Evolutionary conservation across 805 yeast genomes (phyloP).

Genomic region (Hemisphaericaspora nanyangensis): DNA sequence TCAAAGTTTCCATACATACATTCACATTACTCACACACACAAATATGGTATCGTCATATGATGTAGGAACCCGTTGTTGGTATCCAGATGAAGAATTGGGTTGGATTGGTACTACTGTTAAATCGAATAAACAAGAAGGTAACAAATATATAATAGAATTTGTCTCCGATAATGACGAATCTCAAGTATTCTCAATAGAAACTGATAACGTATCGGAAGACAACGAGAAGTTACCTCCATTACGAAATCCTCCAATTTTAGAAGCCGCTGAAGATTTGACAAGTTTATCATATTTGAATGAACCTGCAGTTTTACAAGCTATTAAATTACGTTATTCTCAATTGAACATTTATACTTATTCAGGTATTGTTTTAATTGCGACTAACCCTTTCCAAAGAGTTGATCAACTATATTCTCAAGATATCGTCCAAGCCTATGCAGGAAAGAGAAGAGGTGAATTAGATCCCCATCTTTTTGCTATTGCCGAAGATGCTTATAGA

Average conservation of each 20-base stretch:
- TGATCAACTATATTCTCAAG: conserved; percentile 86
- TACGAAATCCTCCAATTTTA: conserved; percentile 86
- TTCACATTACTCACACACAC: neutral
- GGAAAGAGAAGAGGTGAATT: conserved; percentile 91
- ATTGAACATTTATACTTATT: conserved; percentile 88
- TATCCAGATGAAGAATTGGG: conserved; percentile 69
- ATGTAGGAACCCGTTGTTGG: conserved; percentile 68
- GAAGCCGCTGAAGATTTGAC: conserved; percentile 96
- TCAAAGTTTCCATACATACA: too few species aligned
- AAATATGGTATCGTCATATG: conserved; percentile 16
- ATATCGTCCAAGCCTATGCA: conserved; percentile 91
- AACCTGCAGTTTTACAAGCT: conserved; percentile 94
- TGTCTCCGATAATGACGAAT: conserved; percentile 47
- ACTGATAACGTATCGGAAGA: conserved; percentile 48
- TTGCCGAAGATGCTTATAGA: conserved; percentile 95
- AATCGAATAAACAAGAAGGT: conserved; percentile 35
- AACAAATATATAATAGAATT: conserved; percentile 49
- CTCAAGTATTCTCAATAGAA: conserved; percentile 42
- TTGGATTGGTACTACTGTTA: conserved; percentile 70
- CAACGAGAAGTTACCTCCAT: conserved; percentile 62
- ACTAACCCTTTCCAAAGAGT: conserved; percentile 92
- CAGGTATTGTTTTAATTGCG: conserved; percentile 95
- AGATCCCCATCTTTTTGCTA: conserved; percentile 95
- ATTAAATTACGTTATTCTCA: conserved; percentile 86
- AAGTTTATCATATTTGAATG: conserved; percentile 85